phyloP scores from a whole-genome alignment of 2,329 filamentous ascomycete species.

The Aspergillus eucalypticola region DNA sequence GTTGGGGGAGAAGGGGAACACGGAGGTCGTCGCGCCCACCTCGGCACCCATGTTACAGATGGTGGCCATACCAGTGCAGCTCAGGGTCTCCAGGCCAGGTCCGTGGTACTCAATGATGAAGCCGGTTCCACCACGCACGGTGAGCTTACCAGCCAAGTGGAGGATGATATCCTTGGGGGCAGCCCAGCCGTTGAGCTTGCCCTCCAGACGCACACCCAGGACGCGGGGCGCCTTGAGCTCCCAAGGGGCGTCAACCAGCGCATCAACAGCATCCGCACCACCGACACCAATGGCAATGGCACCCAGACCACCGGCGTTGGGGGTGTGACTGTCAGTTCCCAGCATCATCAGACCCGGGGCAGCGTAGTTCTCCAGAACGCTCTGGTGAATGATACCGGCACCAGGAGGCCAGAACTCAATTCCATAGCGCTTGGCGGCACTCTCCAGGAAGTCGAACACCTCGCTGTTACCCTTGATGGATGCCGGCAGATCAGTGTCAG shows the following conservation, averaged over 20 bases:
- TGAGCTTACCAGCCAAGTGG: slow-evolving; percentile 82
- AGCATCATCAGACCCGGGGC: slow-evolving; percentile 99
- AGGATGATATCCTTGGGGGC: slow-evolving; percentile 96
- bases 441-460: slow-evolving; percentile 96
- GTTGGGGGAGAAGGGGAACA: slow-evolving; percentile 87
- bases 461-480: slow-evolving; percentile 93
- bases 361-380: slow-evolving; percentile 95
- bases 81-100: slow-evolving; percentile 83
- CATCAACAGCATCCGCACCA: slow-evolving; percentile 95
- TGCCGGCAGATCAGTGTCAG: slow-evolving; percentile 77
- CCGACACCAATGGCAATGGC: slow-evolving; percentile 96
- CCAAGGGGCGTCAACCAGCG: slow-evolving; percentile 94
- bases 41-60: slow-evolving; percentile 85
- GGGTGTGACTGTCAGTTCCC: slow-evolving; percentile 94
- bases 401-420: slow-evolving; percentile 96
- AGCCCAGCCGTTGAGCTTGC: slow-evolving; percentile 84
- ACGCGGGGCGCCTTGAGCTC: slow-evolving; percentile 94
- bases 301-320: slow-evolving; percentile 91
- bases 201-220: slow-evolving; percentile 79
- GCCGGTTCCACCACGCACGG: slow-evolving; percentile 90
- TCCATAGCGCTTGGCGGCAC: slow-evolving; percentile 83
- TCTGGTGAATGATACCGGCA: slow-evolving; percentile 96
- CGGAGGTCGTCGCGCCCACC: slow-evolving; percentile 91
- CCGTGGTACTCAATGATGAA: slow-evolving; percentile 95
- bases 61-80: slow-evolving; percentile 90